A percentile compares a stretch with the other conserved stretches of the same genome.
Conservation (phyloP, 2,329 filamentous ascomycete species). For the Alternaria novae-zelandiae region DNA sequence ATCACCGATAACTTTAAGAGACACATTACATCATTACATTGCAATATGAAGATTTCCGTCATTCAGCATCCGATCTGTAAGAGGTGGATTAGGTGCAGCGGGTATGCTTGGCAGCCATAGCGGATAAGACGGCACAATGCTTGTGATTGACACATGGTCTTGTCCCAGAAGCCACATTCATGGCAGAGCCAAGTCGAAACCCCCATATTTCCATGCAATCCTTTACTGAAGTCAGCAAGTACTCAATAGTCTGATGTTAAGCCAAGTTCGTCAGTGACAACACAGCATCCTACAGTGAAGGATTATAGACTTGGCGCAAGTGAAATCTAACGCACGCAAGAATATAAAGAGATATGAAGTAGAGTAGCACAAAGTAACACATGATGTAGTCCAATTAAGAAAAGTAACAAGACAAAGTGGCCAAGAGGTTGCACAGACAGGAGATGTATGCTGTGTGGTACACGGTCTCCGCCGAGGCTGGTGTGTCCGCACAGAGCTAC, state of each 20-base stretch:
- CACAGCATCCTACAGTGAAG: not conserved
- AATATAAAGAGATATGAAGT: not conserved
- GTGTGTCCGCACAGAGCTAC: constrained; percentile 6
- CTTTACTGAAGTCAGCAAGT: not conserved
- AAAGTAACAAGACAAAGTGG: not conserved
- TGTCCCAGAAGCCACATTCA: not conserved
- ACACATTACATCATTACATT: not conserved
- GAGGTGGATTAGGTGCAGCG: not conserved
- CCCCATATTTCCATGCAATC: not conserved
- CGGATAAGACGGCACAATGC: not conserved
- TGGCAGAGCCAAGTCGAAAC: not conserved
- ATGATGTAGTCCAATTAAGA: not conserved
- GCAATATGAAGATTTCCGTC: not conserved
- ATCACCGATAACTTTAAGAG: not conserved
- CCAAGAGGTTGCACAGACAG: constrained; percentile 7
- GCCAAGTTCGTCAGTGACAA: not conserved
- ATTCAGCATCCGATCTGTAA: not conserved
- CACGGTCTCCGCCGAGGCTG: constrained; percentile 9
- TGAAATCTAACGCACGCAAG: not conserved
- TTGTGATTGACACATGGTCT: not conserved
- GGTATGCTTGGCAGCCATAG: not conserved
- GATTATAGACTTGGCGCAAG: not conserved
- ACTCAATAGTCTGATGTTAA: not conserved
- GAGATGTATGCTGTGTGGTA: not conserved
- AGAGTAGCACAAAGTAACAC: not conserved